Base-by-base conservation (phyloP, 768 basidiomycete genomes). In the Termitomyces sp. region DNA sequence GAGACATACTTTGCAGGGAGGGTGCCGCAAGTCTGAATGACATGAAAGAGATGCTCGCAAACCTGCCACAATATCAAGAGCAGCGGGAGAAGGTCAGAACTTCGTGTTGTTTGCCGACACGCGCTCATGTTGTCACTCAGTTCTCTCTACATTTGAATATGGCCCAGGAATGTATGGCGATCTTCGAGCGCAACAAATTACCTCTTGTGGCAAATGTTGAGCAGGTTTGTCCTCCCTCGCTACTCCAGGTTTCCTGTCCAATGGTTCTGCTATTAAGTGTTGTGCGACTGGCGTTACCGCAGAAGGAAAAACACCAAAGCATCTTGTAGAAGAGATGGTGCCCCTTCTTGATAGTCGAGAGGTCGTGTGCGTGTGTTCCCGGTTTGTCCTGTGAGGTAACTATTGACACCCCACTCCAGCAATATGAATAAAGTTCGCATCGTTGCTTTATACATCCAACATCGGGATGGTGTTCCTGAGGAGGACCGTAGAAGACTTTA, bases 31-130 rank as follows among this genome's bases (percentile, higher is more conserved):
- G 85, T 65, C 71, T 99, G 47, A 96, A 95, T 67, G 96, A 98
- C 73, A 95, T 99, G 92, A 98, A 97, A 72, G 97, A 99, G 67
- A 97, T 98, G 96, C 79, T 99, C 34, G 97, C 97, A 33, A 93
- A 79, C 67, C 70, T 99, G 60, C 95, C 95, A 2, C 93, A 97
- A 72, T 97, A 91, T 65, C 91, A 95, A 73, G 95, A 97, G 62
- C 91, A 93, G 64, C 83, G 96, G 56, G 95, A 99, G 70, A 95
- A 94, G 84, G 94, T 89, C 37, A 20, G 72, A 59, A 16, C 20
- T 27, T 59, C 32, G 24, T 42, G 4, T 40, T 30, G 16, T 34
- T 55, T n/a, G 44, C 22, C n/a, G 26, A 45, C n/a, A 54, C 22
- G 27, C 20, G 20, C 16, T 53, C 16, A 50, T n/a, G 32, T 53